Evolutionary conservation across 305 asterid genomes (phyloP), one percentile per base, ranked within the genome.

Genomic region (Rubia peregrina): DNA sequence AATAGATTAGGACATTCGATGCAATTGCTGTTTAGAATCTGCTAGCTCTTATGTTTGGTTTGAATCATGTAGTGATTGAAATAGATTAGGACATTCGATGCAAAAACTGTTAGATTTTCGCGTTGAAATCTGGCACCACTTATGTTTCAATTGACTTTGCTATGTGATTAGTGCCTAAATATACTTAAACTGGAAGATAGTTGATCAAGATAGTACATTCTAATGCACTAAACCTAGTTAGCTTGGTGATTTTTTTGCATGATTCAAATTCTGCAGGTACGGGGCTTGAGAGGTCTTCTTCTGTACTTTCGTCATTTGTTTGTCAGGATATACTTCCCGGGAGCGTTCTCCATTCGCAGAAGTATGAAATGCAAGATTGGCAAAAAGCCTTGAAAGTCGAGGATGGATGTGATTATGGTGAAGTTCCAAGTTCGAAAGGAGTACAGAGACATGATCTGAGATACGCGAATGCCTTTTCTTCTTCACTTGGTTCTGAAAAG

Each of bases 241-340:
- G 21, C 14, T 57, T 68, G 63, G 46, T 21, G 12, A 51, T 53
- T 36, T 21, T 21, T 40, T 21, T 68, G 56, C 61, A 44, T 64
- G 44, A 30, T 67, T 42, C 30, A 40, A 30, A 21, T 40, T 33
- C 71, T 40, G 49, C 78, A 77, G 80, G 83, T 65, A 67, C 78
- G 11, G 78, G 76, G 19, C 68, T 73, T 14, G 67, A 57, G 9
- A 83, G 79, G 70, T 57, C 74, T 55, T 61, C 84, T 46, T 70
- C 71, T 67, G 75, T 77, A 21, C 46, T 76, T 16, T 69, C 85
- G 5, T 77, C 86, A 14, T 76, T 79, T 67, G 74, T 77, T 1
- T 77, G 83, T 79, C 82, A 74, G 71, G 82, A 79, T 51, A 61
- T 77, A 72, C 76, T 82, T 59, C 78, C 78, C 0, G 42, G 70